Base-by-base conservation (phyloP, 768 basidiomycete species). In the Boletus pseudopeckii region DNA sequence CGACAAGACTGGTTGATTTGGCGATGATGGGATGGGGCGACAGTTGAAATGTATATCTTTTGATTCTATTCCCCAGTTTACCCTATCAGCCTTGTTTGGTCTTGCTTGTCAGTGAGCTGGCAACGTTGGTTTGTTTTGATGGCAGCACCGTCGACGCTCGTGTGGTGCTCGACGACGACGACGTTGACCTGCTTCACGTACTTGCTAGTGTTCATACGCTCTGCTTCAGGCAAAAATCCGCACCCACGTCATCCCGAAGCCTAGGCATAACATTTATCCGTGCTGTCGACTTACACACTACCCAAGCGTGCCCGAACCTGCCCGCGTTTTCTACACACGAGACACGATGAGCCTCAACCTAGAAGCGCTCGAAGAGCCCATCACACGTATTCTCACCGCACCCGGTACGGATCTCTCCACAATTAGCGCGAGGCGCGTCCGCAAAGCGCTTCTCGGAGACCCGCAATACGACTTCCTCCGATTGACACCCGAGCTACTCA, bases 361-460 rank as follows among this genome's bases (percentile, higher is more conserved):
- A 44, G 62, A 67, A 55, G 71, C 76, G 53, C 77, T 90, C 59
- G 80, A 84, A 69, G 77, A 79, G 13, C 77, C 74, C 54, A 86
- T 93, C 65, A 77, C 76, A 59, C 73, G 76, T 54, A 90, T 93
- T 67, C 82, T 93, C 48, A 77, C 81, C 30, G 85, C 86, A 18
- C 91, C 91, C 4, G 85, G 82, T 44, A 86, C 81, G 44, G 88
- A 93, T 76, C 78, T 93, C 63, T 56, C 76, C 43, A 88, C 86
- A 43, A 90, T 93, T 71, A 89, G 85, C 67, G 93, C 92, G 43
- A 96, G 92, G 74, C 85, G 84, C 72, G 92, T 97, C 62, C 83
- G 94, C 59, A 87, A 86, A 65, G 81, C 84, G 74, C 93, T 57
- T 62, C 61, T 81, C 52, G 81, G 81, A 55, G 64, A 70, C 30